Evolutionary conservation across 371 early-diverging fungal species (phyloP).

Genomic region (Syncephalastrum monosporum): DNA sequence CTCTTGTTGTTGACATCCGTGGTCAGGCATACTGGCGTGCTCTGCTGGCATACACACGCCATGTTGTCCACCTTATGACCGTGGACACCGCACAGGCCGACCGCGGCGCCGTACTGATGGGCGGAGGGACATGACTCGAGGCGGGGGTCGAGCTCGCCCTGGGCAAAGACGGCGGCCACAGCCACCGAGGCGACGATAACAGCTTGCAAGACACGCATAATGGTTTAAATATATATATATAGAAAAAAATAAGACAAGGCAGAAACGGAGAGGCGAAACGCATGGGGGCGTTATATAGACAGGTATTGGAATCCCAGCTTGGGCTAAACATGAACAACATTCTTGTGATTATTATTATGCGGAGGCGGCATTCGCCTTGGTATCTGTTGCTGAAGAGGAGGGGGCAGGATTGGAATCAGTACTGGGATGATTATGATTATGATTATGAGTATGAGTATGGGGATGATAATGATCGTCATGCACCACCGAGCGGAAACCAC

Average conservation of each 20-base stretch:
- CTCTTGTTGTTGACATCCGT: background rate
- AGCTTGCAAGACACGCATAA: slow-evolving; percentile 2
- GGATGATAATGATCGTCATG: slow-evolving; percentile 12
- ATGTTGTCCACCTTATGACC: background rate
- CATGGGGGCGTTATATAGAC: no score
- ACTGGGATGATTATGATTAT: slow-evolving; percentile 2
- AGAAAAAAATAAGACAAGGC: background rate
- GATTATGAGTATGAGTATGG: slow-evolving; percentile 9
- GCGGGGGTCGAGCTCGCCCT: background rate
- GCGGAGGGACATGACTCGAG: background rate
- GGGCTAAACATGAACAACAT: no score
- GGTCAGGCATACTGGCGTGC: slow-evolving; percentile 6
- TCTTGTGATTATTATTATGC: no score
- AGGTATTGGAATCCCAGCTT: slow-evolving; percentile 1
- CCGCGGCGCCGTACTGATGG: slow-evolving; percentile 1
- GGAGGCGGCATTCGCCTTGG: no score
- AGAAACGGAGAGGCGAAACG: no score
- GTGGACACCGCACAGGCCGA: slow-evolving; percentile 7
- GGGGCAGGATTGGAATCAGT: background rate
- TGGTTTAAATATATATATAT: background rate
- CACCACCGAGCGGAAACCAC: slow-evolving; percentile 11
- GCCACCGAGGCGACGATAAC: slow-evolving; percentile 1
- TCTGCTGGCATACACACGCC: slow-evolving; percentile 11
- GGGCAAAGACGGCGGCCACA: background rate
- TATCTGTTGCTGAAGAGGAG: slow-evolving; percentile 1